Percentiles rank a stretch among this genome's conserved stretches.
Conservation (phyloP, 2,329 filamentous ascomycete species). For the Aspergillus niger region DNA sequence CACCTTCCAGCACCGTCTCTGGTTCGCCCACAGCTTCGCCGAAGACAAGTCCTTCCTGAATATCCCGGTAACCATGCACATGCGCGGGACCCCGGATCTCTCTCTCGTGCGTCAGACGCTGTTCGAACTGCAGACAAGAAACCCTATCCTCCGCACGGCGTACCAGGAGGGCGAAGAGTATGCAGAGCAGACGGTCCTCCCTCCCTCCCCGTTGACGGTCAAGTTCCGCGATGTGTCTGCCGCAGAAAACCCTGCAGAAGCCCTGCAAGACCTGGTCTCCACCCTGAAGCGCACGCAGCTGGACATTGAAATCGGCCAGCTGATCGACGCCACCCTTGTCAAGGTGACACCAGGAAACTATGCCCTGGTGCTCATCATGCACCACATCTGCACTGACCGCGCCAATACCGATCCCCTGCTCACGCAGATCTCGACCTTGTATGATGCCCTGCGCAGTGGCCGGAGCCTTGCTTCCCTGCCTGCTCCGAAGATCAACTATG, state of each 20-base stretch:
- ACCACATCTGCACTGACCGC: conserved; percentile 6
- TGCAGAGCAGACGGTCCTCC: neutral
- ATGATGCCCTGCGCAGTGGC: neutral
- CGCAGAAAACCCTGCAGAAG: neutral
- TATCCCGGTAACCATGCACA: neutral
- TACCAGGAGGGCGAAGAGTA: conserved; percentile 2
- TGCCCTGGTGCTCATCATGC: conserved; percentile 4
- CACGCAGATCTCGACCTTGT: neutral
- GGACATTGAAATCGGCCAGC: conserved; percentile 8
- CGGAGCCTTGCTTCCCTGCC: neutral
- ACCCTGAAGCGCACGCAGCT: neutral
- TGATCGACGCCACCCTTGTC: neutral
- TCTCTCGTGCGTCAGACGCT: neutral
- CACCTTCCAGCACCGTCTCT: conserved; percentile 4
- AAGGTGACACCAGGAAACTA: neutral
- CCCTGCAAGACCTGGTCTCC: neutral
- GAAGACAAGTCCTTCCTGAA: conserved; percentile 4
- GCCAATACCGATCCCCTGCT: neutral
- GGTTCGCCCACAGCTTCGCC: conserved; percentile 4
- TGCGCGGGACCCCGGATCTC: neutral
- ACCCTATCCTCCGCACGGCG: neutral
- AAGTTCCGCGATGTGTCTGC: neutral
- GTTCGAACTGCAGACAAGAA: neutral
- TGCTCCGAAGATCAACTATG: neutral
- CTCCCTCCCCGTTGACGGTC: neutral